These are phyloP conservation scores for Staphylotrichum tortipilum DNA, from an alignment of 495 filamentous ascomycete species.

Conservation along the genomic window DNA sequence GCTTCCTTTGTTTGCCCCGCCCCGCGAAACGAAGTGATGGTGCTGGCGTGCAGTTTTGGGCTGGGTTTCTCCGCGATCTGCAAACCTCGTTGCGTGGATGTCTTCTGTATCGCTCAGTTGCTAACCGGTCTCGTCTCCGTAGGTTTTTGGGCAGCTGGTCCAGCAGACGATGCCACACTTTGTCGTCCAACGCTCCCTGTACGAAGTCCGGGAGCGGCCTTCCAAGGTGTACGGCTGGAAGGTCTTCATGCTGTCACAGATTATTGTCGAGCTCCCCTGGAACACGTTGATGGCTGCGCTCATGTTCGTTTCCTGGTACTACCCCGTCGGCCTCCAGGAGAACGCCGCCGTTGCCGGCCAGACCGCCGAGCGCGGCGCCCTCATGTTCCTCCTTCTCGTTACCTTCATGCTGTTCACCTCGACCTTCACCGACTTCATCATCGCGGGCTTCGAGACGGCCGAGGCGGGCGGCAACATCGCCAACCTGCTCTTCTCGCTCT, in stretches of 20 bases:
- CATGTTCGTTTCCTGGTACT: slow-evolving; percentile 71
- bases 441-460: slow-evolving; percentile 57
- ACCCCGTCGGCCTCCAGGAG: slow-evolving; percentile 65
- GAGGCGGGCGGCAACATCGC: slow-evolving; percentile 59
- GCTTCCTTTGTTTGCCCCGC: no score
- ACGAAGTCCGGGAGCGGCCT: slow-evolving; percentile 78
- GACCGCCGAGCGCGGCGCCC: slow-evolving; percentile 50
- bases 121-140: no score
- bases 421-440: slow-evolving; percentile 61
- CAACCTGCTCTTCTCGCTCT: slow-evolving; percentile 58
- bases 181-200: slow-evolving; percentile 65
- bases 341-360: slow-evolving; percentile 55
- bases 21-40: no score
- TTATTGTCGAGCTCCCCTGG: slow-evolving; percentile 69
- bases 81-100: no score
- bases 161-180: slow-evolving; percentile 85
- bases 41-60: no score
- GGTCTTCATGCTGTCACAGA: slow-evolving; percentile 72
- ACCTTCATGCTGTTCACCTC: slow-evolving; percentile 62
- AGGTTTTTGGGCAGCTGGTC: slow-evolving; percentile 64
- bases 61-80: no score
- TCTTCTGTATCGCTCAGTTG: no score
- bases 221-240: slow-evolving; percentile 78
- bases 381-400: slow-evolving; percentile 59
- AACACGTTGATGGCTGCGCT: slow-evolving; percentile 60